Conservation (phyloP, 2,329 filamentous ascomycete genomes). For the Penicillium sp. region DNA sequence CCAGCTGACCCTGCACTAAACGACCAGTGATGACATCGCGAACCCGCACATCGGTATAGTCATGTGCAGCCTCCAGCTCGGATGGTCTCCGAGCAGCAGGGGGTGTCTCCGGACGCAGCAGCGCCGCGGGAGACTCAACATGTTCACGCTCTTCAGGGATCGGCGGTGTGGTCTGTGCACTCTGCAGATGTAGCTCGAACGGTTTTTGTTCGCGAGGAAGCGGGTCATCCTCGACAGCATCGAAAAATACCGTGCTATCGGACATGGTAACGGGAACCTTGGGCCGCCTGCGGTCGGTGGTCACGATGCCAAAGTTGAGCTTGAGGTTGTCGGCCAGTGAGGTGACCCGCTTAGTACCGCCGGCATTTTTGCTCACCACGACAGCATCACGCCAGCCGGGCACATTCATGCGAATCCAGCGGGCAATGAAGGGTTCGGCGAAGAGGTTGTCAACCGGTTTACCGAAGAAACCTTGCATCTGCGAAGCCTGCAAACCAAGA, state of each 20-base stretch:
- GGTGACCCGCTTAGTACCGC: conserved; percentile 95
- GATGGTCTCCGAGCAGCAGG: conserved; percentile 46
- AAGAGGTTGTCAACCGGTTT: conserved; percentile 97
- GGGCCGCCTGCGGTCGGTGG: conserved; percentile 60
- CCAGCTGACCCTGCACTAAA: conserved; percentile 90
- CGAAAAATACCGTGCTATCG: conserved; percentile 77
- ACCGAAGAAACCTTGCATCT: conserved; percentile 99
- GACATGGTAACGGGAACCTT: conserved; percentile 64
- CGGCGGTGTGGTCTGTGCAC: conserved; percentile 17
- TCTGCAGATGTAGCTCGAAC: conserved; percentile 34
- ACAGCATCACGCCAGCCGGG: conserved; percentile 85
- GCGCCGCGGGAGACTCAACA: conserved; percentile 21
- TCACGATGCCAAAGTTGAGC: conserved; percentile 94
- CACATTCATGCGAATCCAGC: conserved; percentile 92
- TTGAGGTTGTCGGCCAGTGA: conserved; percentile 94
- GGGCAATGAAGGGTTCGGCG: conserved; percentile 90
- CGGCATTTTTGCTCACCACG: conserved; percentile 97
- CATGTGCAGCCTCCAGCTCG: conserved; percentile 50
- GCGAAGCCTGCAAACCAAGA: conserved; percentile 63
- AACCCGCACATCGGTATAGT: conserved; percentile 79
- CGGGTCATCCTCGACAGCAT: conserved; percentile 58
- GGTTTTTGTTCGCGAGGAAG: conserved; percentile 30
- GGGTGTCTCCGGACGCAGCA: conserved; percentile 42
- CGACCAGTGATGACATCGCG: conserved; percentile 90
- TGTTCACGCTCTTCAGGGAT: conserved; percentile 30